Conservation (phyloP, 2,329 filamentous ascomycete genomes). For the Mariannaea sp. region DNA sequence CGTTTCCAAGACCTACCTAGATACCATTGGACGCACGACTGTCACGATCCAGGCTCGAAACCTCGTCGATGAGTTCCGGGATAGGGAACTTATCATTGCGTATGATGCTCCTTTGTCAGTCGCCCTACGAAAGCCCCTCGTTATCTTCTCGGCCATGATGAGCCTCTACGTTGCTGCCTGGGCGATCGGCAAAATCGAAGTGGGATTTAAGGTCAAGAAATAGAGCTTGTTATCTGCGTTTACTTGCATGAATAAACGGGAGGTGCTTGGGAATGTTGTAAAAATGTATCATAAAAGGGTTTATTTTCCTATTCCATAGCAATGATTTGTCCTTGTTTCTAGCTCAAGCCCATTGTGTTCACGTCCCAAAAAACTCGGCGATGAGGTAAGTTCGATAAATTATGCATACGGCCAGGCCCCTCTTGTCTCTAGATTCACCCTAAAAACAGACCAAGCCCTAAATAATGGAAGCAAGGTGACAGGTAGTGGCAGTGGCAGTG, state of each 20-base stretch:
- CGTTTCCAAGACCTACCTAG: slow-evolving; percentile 87
- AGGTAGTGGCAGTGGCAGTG: slow-evolving; percentile 1
- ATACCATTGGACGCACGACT: slow-evolving; percentile 85
- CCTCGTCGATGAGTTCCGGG: slow-evolving; percentile 86
- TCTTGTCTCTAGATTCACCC: neutral
- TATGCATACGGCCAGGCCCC: neutral
- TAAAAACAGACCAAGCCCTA: neutral
- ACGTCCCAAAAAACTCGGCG: neutral
- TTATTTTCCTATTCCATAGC: slow-evolving; percentile 10
- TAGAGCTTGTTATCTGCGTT: slow-evolving; percentile 32
- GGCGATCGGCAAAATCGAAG: slow-evolving; percentile 76
- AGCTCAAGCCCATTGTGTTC: slow-evolving; percentile 1
- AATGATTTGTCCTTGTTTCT: slow-evolving; percentile 13
- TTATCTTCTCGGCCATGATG: slow-evolving; percentile 75
- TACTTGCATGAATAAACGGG: slow-evolving; percentile 16
- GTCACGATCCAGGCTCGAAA: slow-evolving; percentile 82
- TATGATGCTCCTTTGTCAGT: slow-evolving; percentile 83
- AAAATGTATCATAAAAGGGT: slow-evolving; percentile 35
- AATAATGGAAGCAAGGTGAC: neutral
- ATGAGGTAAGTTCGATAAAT: slow-evolving; percentile 2
- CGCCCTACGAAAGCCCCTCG: slow-evolving; percentile 81
- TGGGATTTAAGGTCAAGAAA: slow-evolving; percentile 68
- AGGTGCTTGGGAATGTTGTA: slow-evolving; percentile 28
- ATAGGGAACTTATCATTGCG: slow-evolving; percentile 80
- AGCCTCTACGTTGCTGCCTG: slow-evolving; percentile 76